Evolutionary conservation across 2,329 filamentous ascomycete genomes (phyloP).

Genomic region (Neurospora sp.): DNA sequence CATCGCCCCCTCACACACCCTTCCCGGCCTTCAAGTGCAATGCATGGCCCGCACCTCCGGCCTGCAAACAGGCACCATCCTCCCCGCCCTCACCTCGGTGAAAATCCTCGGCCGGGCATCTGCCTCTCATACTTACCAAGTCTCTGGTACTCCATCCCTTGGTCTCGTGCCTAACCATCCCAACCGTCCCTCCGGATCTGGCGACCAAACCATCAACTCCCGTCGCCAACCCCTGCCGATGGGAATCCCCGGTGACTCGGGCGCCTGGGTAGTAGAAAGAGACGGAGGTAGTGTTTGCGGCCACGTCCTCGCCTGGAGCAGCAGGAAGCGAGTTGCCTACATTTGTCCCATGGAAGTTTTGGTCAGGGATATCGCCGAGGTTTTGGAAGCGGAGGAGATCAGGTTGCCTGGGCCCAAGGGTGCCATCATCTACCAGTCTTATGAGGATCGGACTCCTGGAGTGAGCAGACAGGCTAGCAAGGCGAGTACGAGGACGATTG

Average conservation of each 20-base stretch:
- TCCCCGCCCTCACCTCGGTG: conserved; percentile 69
- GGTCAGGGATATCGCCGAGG: conserved; percentile 73
- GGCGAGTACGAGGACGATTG: neutral
- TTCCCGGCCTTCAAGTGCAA: conserved; percentile 72
- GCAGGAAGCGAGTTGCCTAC: conserved; percentile 71
- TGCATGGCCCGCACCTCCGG: conserved; percentile 84
- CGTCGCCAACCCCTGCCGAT: conserved; percentile 28
- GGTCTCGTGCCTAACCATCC: neutral
- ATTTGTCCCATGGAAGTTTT: conserved; percentile 93
- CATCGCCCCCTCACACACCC: conserved; percentile 46
- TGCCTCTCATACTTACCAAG: conserved; percentile 62
- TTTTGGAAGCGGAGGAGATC: conserved; percentile 60
- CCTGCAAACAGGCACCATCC: conserved; percentile 66
- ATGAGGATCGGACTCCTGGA: neutral
- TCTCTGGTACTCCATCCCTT: conserved; percentile 31
- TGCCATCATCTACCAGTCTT: neutral
- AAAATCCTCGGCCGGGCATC: conserved; percentile 78
- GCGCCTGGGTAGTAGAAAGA: conserved; percentile 85
- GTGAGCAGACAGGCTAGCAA: neutral
- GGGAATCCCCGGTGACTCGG: conserved; percentile 77
- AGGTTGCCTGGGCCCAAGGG: conserved; percentile 53
- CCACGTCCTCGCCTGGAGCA: conserved; percentile 82
- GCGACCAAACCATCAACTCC: neutral
- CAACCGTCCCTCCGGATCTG: neutral
- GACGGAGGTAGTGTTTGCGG: conserved; percentile 72